Conservation (phyloP, 2,329 filamentous ascomycete genomes). For the Lojkania enalia region DNA sequence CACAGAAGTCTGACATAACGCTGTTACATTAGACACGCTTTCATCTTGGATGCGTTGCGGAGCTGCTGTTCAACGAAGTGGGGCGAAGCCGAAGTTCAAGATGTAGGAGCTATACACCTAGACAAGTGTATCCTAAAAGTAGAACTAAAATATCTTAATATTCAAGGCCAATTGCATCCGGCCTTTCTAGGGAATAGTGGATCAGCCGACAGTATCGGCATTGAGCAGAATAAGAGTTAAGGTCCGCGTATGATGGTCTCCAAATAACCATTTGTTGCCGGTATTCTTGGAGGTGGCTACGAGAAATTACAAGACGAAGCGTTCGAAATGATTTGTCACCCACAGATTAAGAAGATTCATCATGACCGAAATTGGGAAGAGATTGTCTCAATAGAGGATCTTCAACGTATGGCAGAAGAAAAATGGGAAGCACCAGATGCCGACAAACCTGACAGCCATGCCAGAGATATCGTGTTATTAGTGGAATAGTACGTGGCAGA, state of each 20-base stretch:
- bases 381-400: conserved; percentile 67
- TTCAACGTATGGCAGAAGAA: conserved; percentile 67
- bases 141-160: conserved; percentile 50
- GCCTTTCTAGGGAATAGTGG: conserved; percentile 27
- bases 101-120: conserved; percentile 62
- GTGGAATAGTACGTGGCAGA: conserved; percentile 25
- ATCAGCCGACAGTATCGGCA: conserved; percentile 25
- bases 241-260: conserved; percentile 58
- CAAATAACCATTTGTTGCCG: conserved; percentile 72
- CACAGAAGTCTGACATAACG: conserved; percentile 57
- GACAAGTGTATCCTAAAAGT: conserved; percentile 51
- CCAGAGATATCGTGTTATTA: conserved; percentile 34
- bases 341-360: conserved; percentile 75
- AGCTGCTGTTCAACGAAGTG: conserved; percentile 57
- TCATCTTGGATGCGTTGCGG: conserved; percentile 73
- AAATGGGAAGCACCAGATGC: conserved; percentile 46
- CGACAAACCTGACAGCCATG: conserved; percentile 32
- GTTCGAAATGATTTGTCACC: conserved; percentile 77
- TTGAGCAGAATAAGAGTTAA: conserved; percentile 22
- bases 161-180: conserved; percentile 44
- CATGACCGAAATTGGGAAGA: conserved; percentile 72
- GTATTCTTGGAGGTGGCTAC: conserved; percentile 79
- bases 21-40: conserved; percentile 77
- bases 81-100: conserved; percentile 62
- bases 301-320: conserved; percentile 69